A percentile compares a stretch with the other conserved stretches of the same genome.
These are phyloP conservation scores for Lactarius akahatsu DNA, from an alignment of 768 basidiomycete species.

Conservation along the genomic window DNA sequence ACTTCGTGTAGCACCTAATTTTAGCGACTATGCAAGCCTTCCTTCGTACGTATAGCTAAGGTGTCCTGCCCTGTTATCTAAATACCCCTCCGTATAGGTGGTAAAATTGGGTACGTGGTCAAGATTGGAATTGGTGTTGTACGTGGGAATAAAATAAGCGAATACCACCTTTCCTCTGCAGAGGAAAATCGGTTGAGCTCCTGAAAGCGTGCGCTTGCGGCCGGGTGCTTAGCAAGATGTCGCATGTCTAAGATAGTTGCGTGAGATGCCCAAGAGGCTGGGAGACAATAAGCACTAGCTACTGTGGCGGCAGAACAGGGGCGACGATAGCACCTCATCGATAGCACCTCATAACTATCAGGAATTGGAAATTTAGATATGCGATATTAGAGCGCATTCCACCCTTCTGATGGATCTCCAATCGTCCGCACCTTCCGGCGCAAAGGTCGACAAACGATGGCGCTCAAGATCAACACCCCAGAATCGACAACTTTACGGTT, in stretches of 20 bases:
- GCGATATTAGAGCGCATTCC: not conserved
- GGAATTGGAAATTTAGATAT: not conserved
- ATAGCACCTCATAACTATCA: not conserved
- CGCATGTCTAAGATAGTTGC: not conserved
- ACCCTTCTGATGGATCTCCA: conserved; percentile 6
- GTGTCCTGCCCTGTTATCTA: not conserved
- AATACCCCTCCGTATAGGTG: not conserved
- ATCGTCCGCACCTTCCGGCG: conserved; percentile 11
- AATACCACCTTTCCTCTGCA: not conserved
- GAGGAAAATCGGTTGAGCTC: not conserved
- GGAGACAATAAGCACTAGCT: not conserved
- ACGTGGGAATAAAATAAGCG: not conserved
- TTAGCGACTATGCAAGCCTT: not conserved
- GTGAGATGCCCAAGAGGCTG: not conserved
- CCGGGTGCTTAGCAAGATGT: not conserved
- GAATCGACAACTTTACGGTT: not conserved
- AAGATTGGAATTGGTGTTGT: not conserved
- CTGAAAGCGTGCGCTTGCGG: not conserved
- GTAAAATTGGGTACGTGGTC: not conserved
- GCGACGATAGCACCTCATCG: not conserved
- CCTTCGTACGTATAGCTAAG: not conserved
- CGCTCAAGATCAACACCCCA: not conserved
- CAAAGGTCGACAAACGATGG: not conserved
- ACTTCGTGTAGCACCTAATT: no score
- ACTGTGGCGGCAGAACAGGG: not conserved